phyloP scores from a whole-genome alignment of 2,329 filamentous ascomycete genomes.

The Diplodia mutila region DNA sequence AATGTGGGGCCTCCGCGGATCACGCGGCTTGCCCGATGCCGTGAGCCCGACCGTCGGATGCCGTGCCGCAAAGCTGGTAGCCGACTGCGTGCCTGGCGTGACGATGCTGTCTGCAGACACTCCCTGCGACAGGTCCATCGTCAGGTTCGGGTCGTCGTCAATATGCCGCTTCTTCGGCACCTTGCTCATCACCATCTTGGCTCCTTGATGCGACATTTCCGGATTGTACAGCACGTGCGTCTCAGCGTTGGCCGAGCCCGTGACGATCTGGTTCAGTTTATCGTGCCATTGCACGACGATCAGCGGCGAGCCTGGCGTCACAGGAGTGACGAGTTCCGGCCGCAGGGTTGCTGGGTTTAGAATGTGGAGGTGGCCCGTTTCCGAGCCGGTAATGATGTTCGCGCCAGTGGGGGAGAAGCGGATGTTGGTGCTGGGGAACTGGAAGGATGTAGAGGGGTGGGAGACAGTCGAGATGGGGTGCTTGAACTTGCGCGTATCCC shows the following conservation, averaged over 20 bases:
- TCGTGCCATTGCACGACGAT: constrained; percentile 90
- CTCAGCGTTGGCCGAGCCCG: constrained; percentile 88
- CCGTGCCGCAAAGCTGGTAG: constrained; percentile 58
- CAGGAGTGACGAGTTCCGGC: constrained; percentile 80
- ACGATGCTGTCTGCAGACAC: constrained; percentile 83
- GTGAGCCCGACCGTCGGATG: constrained; percentile 76
- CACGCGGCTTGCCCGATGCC: constrained; percentile 73
- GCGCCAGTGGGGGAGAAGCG: constrained; percentile 83
- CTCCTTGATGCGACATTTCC: constrained; percentile 71
- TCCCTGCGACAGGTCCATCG: constrained; percentile 79
- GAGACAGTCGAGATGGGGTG: constrained; percentile 77
- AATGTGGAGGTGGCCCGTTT: constrained; percentile 84
- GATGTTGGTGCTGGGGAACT: constrained; percentile 85
- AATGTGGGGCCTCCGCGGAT: constrained; percentile 83
- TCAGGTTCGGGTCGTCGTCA: constrained; percentile 87
- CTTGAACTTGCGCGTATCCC: constrained; percentile 97
- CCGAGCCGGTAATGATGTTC: constrained; percentile 86
- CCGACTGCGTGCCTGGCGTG: constrained; percentile 49
- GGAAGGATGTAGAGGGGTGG: constrained; percentile 79
- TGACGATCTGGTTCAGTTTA: constrained; percentile 94
- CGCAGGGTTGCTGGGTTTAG: constrained; percentile 89
- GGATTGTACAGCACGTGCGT: constrained; percentile 92
- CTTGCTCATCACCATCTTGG: constrained; percentile 86
- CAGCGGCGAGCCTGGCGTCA: constrained; percentile 83
- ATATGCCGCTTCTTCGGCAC: constrained; percentile 94